These are phyloP conservation scores for Colletotrichum lupini DNA, from an alignment of 2,329 filamentous ascomycete genomes.

Conservation along the genomic window DNA sequence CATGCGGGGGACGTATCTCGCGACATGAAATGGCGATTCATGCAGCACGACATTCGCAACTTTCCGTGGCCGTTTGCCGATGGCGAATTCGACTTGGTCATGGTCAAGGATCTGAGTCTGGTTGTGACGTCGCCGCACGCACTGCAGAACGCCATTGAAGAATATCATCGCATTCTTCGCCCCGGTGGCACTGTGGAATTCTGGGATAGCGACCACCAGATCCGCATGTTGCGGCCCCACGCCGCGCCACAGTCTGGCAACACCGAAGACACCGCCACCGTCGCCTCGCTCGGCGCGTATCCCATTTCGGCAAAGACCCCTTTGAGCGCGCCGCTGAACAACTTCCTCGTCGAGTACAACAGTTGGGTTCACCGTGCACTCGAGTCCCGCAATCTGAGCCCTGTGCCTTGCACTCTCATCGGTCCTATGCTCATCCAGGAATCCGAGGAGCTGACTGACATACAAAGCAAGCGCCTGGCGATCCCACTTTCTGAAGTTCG, in stretches of 20 bases:
- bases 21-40: conserved; percentile 88
- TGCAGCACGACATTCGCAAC: conserved; percentile 85
- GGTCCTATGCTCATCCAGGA: conserved; percentile 85
- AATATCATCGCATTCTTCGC: conserved; percentile 80
- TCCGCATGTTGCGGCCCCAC: conserved; percentile 86
- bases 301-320: conserved; percentile 85
- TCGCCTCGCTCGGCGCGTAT: conserved; percentile 81
- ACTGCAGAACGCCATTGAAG: conserved; percentile 66
- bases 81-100: conserved; percentile 86
- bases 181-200: conserved; percentile 85
- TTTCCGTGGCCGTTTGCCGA: conserved; percentile 82
- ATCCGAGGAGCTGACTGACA: conserved; percentile 74
- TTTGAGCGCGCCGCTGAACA: conserved; percentile 83
- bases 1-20: conserved; percentile 64
- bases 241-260: conserved; percentile 63
- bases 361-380: conserved; percentile 82
- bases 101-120: conserved; percentile 85
- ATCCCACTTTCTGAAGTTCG: conserved; percentile 86
- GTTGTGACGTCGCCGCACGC: conserved; percentile 70
- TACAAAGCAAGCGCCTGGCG: conserved; percentile 82
- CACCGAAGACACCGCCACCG: conserved; percentile 49
- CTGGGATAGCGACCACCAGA: conserved; percentile 88
- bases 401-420: conserved; percentile 83
- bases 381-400: conserved; percentile 74
- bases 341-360: conserved; percentile 86